phyloP scores from a whole-genome alignment of 169 alveolate species.

The Cryptosporidium parvum region DNA sequence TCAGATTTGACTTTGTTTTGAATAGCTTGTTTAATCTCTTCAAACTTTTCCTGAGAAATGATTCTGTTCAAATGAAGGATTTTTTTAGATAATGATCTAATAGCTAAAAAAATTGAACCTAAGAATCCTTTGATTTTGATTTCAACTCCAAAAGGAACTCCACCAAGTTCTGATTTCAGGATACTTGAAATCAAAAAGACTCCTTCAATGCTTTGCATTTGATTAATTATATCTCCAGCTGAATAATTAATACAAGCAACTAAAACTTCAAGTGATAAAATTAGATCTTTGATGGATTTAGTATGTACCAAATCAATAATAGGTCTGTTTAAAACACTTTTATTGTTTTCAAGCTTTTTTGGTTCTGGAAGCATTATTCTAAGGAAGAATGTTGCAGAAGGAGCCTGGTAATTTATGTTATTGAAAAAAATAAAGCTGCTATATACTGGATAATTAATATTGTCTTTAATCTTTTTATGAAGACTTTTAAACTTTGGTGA shows the following conservation, averaged over 20 bases:
- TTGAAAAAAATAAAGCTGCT: slow-evolving; percentile 22
- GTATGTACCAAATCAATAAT: neutral
- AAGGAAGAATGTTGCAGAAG: slow-evolving; percentile 15
- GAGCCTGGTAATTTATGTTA: slow-evolving; percentile 6
- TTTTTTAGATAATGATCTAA: slow-evolving; percentile 3
- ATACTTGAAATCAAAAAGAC: slow-evolving; percentile 3
- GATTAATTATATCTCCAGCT: neutral
- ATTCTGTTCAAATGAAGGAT: neutral
- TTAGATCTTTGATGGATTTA: neutral
- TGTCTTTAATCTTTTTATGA: neutral
- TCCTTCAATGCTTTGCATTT: slow-evolving; percentile 17
- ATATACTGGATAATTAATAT: neutral
- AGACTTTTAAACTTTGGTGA: neutral
- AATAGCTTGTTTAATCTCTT: neutral
- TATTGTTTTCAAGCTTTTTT: neutral
- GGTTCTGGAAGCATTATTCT: slow-evolving; percentile 14
- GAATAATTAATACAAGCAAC: slow-evolving; percentile 12
- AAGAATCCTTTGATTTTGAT: slow-evolving; percentile 24
- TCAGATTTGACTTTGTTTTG: neutral
- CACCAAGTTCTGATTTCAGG: slow-evolving; percentile 13
- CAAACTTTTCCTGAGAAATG: slow-evolving; percentile 1
- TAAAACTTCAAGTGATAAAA: slow-evolving; percentile 28
- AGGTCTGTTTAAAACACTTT: neutral
- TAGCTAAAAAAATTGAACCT: slow-evolving; percentile 15
- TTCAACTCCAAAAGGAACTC: slow-evolving; percentile 55